Conservation (phyloP, 495 filamentous ascomycete species). For the Podospora anserina region DNA sequence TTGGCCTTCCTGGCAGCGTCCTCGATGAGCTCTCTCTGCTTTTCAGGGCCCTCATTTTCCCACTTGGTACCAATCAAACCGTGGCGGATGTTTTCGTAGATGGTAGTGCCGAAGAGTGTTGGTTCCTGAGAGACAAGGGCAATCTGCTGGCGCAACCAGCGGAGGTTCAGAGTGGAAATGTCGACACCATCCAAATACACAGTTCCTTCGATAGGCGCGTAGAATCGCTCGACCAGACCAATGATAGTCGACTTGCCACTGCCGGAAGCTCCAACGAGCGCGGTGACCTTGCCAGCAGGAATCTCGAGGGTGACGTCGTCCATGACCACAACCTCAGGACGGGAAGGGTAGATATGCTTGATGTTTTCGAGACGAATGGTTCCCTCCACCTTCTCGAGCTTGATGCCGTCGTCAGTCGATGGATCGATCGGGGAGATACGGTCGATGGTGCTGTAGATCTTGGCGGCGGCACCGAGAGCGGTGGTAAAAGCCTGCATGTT, state of each 20-base stretch:
- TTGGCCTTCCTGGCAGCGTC: slow-evolving; percentile 88
- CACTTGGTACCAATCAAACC: slow-evolving; percentile 83
- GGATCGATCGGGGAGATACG: slow-evolving; percentile 85
- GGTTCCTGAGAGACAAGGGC: slow-evolving; percentile 84
- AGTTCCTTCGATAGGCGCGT: slow-evolving; percentile 76
- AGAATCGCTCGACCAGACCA: slow-evolving; percentile 89
- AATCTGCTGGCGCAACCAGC: slow-evolving; percentile 89
- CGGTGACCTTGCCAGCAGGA: slow-evolving; percentile 81
- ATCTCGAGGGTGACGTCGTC: slow-evolving; percentile 72
- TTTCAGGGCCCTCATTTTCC: slow-evolving; percentile 62
- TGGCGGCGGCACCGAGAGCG: slow-evolving; percentile 74
- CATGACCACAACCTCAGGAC: slow-evolving; percentile 86
- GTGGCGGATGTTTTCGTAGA: slow-evolving; percentile 80
- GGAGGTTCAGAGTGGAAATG: slow-evolving; percentile 75
- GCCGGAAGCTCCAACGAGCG: slow-evolving; percentile 82
- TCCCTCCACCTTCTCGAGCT: slow-evolving; percentile 67
- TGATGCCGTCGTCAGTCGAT: slow-evolving; percentile 63
- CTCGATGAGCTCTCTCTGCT: slow-evolving; percentile 64
- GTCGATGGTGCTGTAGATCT: slow-evolving; percentile 92
- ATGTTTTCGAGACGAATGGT: slow-evolving; percentile 78
- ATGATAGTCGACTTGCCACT: slow-evolving; percentile 92
- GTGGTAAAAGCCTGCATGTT: slow-evolving; percentile 75
- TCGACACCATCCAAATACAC: slow-evolving; percentile 83
- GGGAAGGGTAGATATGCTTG: slow-evolving; percentile 90
- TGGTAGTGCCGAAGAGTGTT: slow-evolving; percentile 77